These are phyloP conservation scores for Microcos paniculata DNA, from an alignment of 345 rosid species.

Conservation along the genomic window DNA sequence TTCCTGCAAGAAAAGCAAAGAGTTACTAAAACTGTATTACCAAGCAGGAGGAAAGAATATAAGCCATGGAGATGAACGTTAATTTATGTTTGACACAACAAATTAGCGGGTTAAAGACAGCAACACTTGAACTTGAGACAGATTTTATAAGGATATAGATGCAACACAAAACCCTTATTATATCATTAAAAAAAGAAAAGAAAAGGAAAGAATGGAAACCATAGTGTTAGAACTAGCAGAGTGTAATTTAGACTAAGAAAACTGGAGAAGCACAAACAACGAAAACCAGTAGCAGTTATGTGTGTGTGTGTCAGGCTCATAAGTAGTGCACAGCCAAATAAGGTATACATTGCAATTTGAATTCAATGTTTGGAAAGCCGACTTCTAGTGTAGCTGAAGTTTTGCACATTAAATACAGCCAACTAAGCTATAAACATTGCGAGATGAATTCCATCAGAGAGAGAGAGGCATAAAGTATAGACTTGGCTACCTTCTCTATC, in stretches of 20 bases:
- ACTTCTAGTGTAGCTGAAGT: conserved; percentile 2
- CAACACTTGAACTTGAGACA: neutral
- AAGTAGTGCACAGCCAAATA: neutral
- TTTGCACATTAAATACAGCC: conserved; percentile 11
- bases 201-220: too few species aligned
- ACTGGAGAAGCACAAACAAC: too few species aligned
- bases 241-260: neutral
- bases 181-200: too few species aligned
- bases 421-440: neutral
- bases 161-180: too few species aligned
- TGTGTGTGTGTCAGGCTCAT: neutral
- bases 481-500: conserved; percentile 59
- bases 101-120: neutral
- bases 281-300: neutral
- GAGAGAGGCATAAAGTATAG: neutral
- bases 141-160: neutral
- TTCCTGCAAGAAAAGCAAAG: conserved; percentile 46
- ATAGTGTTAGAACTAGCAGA: neutral
- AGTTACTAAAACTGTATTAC: conserved; percentile 3
- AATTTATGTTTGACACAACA: neutral
- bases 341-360: neutral
- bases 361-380: neutral
- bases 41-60: neutral
- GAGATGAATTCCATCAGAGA: neutral
- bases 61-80: neutral